Conservation (phyloP, 306 rosid species). For the Trifolium subterraneum region DNA sequence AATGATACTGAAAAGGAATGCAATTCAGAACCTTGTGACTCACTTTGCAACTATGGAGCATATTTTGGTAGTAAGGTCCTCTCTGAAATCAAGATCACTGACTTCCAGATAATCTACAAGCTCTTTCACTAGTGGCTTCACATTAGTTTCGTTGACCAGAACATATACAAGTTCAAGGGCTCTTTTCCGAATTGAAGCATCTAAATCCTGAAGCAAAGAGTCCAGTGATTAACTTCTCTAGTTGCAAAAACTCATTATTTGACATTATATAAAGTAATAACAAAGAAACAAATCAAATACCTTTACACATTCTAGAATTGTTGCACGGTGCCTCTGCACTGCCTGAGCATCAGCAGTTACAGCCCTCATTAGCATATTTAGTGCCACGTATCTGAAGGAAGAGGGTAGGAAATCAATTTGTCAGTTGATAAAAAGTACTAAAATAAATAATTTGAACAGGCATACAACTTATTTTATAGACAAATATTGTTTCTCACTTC, state of each 20-base stretch:
- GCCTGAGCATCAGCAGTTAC: conserved; percentile 94
- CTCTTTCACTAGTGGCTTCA: conserved; percentile 88
- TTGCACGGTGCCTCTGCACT: conserved; percentile 97
- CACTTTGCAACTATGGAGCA: conserved; percentile 93
- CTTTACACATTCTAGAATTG: conserved; percentile 98
- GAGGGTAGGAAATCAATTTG: conserved; percentile 10
- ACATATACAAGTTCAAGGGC: conserved; percentile 96
- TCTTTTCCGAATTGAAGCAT: conserved; percentile 94
- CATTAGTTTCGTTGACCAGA: conserved; percentile 87
- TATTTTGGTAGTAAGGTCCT: conserved; percentile 89
- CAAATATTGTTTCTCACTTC: conserved; percentile 9
- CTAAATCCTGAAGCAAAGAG: conserved; percentile 75
- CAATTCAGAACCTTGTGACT: conserved; percentile 48
- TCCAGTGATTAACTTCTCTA: conserved; percentile 45
- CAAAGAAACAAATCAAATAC: conserved; percentile 51
- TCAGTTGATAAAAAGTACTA: not conserved
- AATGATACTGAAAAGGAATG: conserved; percentile 25
- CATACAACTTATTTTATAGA: not conserved
- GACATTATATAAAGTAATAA: conserved; percentile 22
- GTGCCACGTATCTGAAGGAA: conserved; percentile 79
- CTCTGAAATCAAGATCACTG: conserved; percentile 89
- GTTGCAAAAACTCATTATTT: conserved; percentile 31
- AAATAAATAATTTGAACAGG: conserved; percentile 13
- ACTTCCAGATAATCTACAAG: conserved; percentile 87
- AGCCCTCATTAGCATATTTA: conserved; percentile 97